phyloP scores from a whole-genome alignment of 148 eudicot genomes.

The Silene conica region DNA sequence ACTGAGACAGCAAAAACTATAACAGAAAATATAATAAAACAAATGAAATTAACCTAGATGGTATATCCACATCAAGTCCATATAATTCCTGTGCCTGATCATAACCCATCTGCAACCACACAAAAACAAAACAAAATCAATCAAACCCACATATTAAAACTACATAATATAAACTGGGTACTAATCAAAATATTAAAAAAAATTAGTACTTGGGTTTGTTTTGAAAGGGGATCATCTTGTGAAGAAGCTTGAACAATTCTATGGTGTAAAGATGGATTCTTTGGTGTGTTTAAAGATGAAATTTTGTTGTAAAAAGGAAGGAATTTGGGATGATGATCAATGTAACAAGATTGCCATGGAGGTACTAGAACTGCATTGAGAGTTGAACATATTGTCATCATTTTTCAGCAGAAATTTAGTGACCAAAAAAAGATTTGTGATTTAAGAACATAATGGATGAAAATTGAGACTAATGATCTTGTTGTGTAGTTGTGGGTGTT shows the following conservation, averaged over 20 bases:
- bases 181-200: too few relatives aligned
- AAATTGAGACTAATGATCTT: not conserved
- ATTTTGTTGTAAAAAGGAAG: not conserved
- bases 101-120: constrained; percentile 41
- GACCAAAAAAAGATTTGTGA: not conserved
- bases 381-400: constrained; percentile 41
- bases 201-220: constrained; percentile 35
- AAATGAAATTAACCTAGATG: constrained; percentile 43
- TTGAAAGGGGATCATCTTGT: constrained; percentile 37
- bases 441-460: too few relatives aligned
- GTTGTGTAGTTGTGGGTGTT: not conserved
- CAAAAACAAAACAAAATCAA: not conserved
- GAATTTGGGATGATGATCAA: not conserved
- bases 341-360: constrained; percentile 26
- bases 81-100: constrained; percentile 64
- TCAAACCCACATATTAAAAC: constrained; percentile 3
- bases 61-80: constrained; percentile 45
- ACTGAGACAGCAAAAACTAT: not conserved
- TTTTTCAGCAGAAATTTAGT: constrained; percentile 20
- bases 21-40: too few relatives aligned
- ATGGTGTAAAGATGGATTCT: constrained; percentile 1
- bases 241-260: constrained; percentile 26
- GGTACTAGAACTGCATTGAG: constrained; percentile 30
- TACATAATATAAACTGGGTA: not conserved
- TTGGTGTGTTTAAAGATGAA: constrained; percentile 20